Percentiles rank a stretch among this genome's conserved stretches.
phyloP scores from a whole-genome alignment of 2,329 filamentous ascomycete species.

The Pseudomassariella vexata region DNA sequence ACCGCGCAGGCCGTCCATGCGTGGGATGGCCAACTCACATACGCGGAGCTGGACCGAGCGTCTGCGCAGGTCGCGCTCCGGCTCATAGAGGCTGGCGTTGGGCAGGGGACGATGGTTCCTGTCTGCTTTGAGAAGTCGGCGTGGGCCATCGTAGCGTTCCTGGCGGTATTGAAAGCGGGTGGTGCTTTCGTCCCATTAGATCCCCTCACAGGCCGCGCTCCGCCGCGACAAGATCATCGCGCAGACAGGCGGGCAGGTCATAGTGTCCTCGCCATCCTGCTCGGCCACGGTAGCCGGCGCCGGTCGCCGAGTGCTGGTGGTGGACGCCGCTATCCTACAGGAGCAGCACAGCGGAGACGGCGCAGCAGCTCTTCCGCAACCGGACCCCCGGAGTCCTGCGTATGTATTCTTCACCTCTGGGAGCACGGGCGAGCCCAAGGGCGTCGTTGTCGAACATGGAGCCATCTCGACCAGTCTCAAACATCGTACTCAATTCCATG shows the following conservation, averaged over 20 bases:
- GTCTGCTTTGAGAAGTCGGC: slow-evolving; percentile 3
- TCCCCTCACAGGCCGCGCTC: slow-evolving; percentile 24
- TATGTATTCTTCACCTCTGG: slow-evolving; percentile 41
- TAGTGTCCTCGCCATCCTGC: slow-evolving; percentile 8
- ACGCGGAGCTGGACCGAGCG: slow-evolving; percentile 6
- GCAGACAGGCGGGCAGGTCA: slow-evolving; percentile 12
- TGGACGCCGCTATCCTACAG: too few relatives aligned
- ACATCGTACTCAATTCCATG: slow-evolving; percentile 8
- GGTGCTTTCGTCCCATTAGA: slow-evolving; percentile 21
- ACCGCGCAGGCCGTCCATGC: slow-evolving; percentile 14
- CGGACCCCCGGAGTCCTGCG: too few relatives aligned
- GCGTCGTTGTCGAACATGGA: slow-evolving; percentile 28
- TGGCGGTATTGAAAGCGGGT: slow-evolving; percentile 3
- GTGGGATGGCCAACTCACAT: slow-evolving; percentile 1
- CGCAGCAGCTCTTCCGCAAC: too few relatives aligned
- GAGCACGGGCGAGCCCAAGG: slow-evolving; percentile 42
- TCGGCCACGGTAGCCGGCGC: too few relatives aligned
- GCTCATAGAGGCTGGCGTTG: neutral
- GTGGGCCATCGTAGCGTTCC: neutral
- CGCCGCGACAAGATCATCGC: slow-evolving; percentile 27
- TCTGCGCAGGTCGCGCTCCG: neutral
- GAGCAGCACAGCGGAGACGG: too few relatives aligned
- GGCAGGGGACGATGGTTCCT: neutral
- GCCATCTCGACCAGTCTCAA: slow-evolving; percentile 12
- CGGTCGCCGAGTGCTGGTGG: too few relatives aligned